These are phyloP conservation scores for Prunus mongolica DNA, from an alignment of 306 rosid species.

Conservation along the genomic window DNA sequence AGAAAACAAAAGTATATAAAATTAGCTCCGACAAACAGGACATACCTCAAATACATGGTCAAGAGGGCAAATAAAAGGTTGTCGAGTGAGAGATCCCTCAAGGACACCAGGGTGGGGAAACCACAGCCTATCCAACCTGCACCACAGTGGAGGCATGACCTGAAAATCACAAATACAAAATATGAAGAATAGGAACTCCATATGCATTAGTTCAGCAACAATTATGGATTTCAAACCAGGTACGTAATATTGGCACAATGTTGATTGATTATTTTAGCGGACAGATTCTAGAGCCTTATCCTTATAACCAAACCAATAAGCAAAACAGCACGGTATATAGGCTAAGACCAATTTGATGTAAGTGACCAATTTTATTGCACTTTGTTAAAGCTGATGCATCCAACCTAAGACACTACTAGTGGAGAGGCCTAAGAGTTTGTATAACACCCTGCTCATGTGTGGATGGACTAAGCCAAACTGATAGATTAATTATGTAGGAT, in stretches of 20 bases:
- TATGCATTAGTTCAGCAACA: constrained; percentile 1
- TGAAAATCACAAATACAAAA: constrained; percentile 31
- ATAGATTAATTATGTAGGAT: neutral
- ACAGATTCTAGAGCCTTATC: neutral
- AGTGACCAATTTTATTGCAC: neutral
- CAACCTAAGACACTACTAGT: neutral
- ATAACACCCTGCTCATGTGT: neutral
- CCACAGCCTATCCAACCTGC: constrained; percentile 98
- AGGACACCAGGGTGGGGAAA: constrained; percentile 92
- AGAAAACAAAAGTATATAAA: constrained; percentile 10
- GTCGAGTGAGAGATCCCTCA: constrained; percentile 85
- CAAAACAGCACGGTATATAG: neutral
- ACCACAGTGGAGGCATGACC: constrained; percentile 99
- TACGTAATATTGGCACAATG: neutral
- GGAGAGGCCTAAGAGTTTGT: neutral
- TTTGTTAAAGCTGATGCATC: constrained; percentile 1
- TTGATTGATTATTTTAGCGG: neutral
- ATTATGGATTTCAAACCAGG: neutral
- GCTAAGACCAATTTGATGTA: too few species aligned
- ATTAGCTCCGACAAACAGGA: constrained; percentile 16
- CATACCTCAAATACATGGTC: constrained; percentile 98
- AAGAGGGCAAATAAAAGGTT: constrained; percentile 91
- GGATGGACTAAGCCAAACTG: neutral
- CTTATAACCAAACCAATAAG: neutral
- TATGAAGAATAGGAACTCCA: constrained; percentile 14